Percentiles rank a stretch among this genome's conserved stretches.
Evolutionary conservation across 2,329 filamentous ascomycete genomes (phyloP).

Genomic region (Chrysosporium keratinophilum): DNA sequence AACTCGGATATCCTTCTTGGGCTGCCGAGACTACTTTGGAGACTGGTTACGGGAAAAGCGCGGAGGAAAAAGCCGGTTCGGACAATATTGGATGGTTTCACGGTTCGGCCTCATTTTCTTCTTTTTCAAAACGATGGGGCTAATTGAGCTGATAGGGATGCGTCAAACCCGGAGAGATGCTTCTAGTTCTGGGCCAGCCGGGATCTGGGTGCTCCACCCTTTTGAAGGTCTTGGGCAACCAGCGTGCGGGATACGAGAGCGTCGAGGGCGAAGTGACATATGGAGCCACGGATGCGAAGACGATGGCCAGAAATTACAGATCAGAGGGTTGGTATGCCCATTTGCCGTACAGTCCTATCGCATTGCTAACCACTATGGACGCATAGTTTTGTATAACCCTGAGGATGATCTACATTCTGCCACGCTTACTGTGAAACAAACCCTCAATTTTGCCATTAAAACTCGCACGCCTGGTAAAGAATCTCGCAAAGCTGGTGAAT

Average conservation of each 20-base stretch:
- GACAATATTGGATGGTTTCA: slow-evolving; percentile 56
- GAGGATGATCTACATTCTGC: slow-evolving; percentile 70
- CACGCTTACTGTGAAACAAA: slow-evolving; percentile 65
- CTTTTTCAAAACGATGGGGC: background rate
- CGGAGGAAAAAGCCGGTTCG: slow-evolving; percentile 44
- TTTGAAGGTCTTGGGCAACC: slow-evolving; percentile 68
- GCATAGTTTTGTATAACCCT: slow-evolving; percentile 59
- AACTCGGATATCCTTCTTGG: slow-evolving; percentile 47
- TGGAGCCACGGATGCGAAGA: slow-evolving; percentile 45
- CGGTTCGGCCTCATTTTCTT: slow-evolving; percentile 25
- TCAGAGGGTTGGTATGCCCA: slow-evolving; percentile 29
- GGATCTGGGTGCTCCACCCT: slow-evolving; percentile 62
- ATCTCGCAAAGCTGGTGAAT: slow-evolving; percentile 52
- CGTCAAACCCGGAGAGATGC: slow-evolving; percentile 32
- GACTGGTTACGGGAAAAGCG: slow-evolving; percentile 29
- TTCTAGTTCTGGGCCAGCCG: slow-evolving; percentile 29
- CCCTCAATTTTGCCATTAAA: slow-evolving; percentile 60
- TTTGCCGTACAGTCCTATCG: background rate
- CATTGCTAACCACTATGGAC: slow-evolving; percentile 16
- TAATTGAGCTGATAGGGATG: slow-evolving; percentile 25
- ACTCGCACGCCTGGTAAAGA: slow-evolving; percentile 55
- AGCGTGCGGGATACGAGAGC: slow-evolving; percentile 49
- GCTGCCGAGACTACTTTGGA: slow-evolving; percentile 40
- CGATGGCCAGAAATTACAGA: slow-evolving; percentile 42
- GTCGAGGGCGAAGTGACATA: slow-evolving; percentile 48